Percentiles rank a stretch among this genome's conserved stretches.
Evolutionary conservation across 129 eudicot species (phyloP).

Genomic region (Centaurea solstitialis): DNA sequence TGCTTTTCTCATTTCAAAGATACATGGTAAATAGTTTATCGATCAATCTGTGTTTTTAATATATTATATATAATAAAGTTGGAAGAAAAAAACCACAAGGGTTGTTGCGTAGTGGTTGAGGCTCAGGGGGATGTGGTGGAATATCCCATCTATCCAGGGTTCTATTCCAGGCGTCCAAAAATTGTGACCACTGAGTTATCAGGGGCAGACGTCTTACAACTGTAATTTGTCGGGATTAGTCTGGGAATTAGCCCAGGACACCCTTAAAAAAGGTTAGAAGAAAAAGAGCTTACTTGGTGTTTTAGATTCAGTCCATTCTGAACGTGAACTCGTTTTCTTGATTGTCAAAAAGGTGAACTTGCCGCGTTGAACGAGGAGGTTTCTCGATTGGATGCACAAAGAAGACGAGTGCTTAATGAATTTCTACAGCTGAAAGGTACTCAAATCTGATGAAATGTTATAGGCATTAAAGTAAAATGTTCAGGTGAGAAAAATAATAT

Average conservation of each 20-base stretch:
- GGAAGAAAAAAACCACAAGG: neutral
- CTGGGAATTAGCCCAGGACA: too few relatives aligned
- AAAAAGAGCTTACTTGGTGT: neutral
- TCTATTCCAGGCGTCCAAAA: too few relatives aligned
- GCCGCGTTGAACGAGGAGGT: conserved; percentile 29
- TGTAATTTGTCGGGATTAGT: too few relatives aligned
- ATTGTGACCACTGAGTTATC: too few relatives aligned
- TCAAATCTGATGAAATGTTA: neutral
- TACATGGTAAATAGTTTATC: conserved; percentile 22
- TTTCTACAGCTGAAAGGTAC: conserved; percentile 36
- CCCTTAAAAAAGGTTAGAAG: too few relatives aligned
- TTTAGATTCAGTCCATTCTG: neutral
- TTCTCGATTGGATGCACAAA: conserved; percentile 21
- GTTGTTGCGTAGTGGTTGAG: too few relatives aligned
- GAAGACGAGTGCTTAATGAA: conserved; percentile 34
- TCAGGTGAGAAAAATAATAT: too few relatives aligned
- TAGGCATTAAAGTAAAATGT: too few relatives aligned
- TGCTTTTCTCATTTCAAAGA: conserved; percentile 15
- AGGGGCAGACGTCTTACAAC: too few relatives aligned
- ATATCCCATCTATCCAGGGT: too few relatives aligned
- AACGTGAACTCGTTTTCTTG: neutral
- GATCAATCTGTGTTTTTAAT: neutral
- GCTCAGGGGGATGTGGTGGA: too few relatives aligned
- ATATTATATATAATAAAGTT: too few relatives aligned
- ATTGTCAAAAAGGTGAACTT: conserved; percentile 31